Percentiles rank a stretch among this genome's conserved stretches.
phyloP scores from a whole-genome alignment of 2,329 filamentous ascomycete genomes.

The Talaromyces funiculosus region DNA sequence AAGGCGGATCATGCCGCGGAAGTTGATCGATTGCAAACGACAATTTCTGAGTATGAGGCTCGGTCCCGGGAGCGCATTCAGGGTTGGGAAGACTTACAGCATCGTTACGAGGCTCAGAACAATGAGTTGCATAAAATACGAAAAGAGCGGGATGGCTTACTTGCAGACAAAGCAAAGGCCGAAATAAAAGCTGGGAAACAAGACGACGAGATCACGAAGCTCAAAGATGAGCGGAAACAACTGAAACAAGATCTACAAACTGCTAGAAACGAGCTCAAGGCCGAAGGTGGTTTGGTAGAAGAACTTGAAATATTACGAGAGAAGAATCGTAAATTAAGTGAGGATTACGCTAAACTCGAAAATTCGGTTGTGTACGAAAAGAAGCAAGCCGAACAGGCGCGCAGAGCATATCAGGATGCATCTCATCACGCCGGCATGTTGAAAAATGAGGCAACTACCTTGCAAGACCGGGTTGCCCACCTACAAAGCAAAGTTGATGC shows the following conservation, averaged over 20 bases:
- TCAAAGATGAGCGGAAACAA: constrained; percentile 37
- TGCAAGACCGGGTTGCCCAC: constrained; percentile 33
- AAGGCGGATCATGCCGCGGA: constrained; percentile 28
- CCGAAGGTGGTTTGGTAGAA: constrained; percentile 34
- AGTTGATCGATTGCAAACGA: constrained; percentile 25
- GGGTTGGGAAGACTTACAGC: constrained; percentile 33
- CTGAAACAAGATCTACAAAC: constrained; percentile 36
- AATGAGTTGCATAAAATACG: constrained; percentile 34
- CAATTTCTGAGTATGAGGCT: constrained; percentile 22
- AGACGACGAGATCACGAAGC: constrained; percentile 32
- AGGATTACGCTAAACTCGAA: constrained; percentile 31
- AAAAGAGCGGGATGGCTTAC: constrained; percentile 31
- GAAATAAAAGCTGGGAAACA: constrained; percentile 32
- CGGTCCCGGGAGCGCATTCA: constrained; percentile 30
- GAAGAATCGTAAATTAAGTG: constrained; percentile 33
- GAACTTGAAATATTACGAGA: constrained; percentile 38
- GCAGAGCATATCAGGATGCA: constrained; percentile 44
- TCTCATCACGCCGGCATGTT: constrained; percentile 37
- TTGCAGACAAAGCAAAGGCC: constrained; percentile 24
- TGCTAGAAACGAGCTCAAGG: constrained; percentile 36
- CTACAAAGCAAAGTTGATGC: constrained; percentile 33
- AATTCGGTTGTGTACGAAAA: constrained; percentile 37
- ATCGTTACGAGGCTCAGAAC: constrained; percentile 41
- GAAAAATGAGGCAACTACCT: constrained; percentile 27
- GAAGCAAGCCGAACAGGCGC: constrained; percentile 42